Base-by-base conservation (phyloP, 192 early-diverging fungal species). In the Gigaspora rosea region DNA sequence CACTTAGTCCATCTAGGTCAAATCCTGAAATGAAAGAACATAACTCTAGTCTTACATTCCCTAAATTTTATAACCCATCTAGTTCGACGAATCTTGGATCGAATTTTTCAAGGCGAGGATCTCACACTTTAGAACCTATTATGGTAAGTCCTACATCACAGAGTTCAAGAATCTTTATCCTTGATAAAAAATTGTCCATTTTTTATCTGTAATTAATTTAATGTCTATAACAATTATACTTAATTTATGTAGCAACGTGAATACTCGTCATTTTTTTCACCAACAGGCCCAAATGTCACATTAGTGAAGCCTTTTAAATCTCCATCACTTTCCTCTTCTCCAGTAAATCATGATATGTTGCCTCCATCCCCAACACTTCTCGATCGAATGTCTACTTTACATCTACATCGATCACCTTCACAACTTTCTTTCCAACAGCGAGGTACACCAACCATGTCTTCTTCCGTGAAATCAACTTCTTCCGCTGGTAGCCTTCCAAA, bases 231-330 rank as follows among this genome's bases (percentile, higher is more conserved):
- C 12, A 8, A 32, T 36, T 59, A n/a, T 64, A 8, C 27, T 7
- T 41, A 41, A 47, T 15, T 50, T 63, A 10, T 27, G 1, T 61
- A 33, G 73, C 77, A 84, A 9, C 32, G 75, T 27, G 80, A 80
- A 27, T 65, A 78, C 9, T 74, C 63, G 6, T 32, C 76, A 10
- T 72, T 63, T 7, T 82, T 79, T 20, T 77, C 81, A 0, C 7
- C 57, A 49, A 66, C 51, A 57, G 62, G 74, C 5, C 74, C 74
- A 15, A 76, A 50, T 65, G 74, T 76, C 11, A 76, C 74, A 10
- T n/a, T 76, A 8, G 35, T 76, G 12, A 20, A 59, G 51, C 83
- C 83, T 15, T 85, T 85, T 80, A 85, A 85, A 57, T 85, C 83
- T 22, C 81, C 83, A 3, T 85, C 83, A 0, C 81, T 80, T 15